Conservation (phyloP, 805 yeast species). For the Spathaspora girioi region DNA sequence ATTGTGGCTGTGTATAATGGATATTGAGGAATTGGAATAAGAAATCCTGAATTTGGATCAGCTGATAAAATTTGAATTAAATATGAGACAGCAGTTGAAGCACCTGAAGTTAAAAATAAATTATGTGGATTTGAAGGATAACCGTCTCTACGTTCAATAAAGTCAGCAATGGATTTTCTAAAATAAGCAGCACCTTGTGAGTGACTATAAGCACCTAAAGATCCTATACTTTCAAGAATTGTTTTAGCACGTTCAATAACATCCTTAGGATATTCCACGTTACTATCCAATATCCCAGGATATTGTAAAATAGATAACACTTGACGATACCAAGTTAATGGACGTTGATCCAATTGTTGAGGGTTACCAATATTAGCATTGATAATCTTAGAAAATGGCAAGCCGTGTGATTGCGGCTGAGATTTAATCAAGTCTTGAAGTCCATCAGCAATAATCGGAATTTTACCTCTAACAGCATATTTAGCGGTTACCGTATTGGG, state of each 20-base stretch:
- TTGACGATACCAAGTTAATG: constrained; percentile 92
- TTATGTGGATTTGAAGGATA: constrained; percentile 57
- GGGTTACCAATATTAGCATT: constrained; percentile 97
- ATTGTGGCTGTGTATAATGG: constrained; percentile 96
- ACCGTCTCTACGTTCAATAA: constrained; percentile 78
- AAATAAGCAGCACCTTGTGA: constrained; percentile 82
- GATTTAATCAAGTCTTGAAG: constrained; percentile 51
- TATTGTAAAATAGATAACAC: constrained; percentile 83
- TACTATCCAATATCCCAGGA: constrained; percentile 58
- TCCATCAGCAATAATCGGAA: constrained; percentile 93
- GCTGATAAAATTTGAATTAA: constrained; percentile 66
- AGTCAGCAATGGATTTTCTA: constrained; percentile 76
- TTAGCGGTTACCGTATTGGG: constrained; percentile 76
- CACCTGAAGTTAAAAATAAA: constrained; percentile 88
- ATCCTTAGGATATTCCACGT: constrained; percentile 53
- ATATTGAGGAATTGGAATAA: constrained; percentile 97
- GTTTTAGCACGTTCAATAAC: constrained; percentile 67
- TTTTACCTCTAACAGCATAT: constrained; percentile 93
- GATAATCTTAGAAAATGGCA: constrained; percentile 77
- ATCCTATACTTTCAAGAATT: constrained; percentile 62
- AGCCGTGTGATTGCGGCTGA: constrained; percentile 49
- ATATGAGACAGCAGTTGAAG: constrained; percentile 88
- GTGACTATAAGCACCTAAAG: constrained; percentile 92
- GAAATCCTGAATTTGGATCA: constrained; percentile 66
- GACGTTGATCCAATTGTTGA: constrained; percentile 92